A percentile compares a stretch with the other conserved stretches of the same genome.
phyloP scores from a whole-genome alignment of 2,329 filamentous ascomycete species.

The Fusarium citri region DNA sequence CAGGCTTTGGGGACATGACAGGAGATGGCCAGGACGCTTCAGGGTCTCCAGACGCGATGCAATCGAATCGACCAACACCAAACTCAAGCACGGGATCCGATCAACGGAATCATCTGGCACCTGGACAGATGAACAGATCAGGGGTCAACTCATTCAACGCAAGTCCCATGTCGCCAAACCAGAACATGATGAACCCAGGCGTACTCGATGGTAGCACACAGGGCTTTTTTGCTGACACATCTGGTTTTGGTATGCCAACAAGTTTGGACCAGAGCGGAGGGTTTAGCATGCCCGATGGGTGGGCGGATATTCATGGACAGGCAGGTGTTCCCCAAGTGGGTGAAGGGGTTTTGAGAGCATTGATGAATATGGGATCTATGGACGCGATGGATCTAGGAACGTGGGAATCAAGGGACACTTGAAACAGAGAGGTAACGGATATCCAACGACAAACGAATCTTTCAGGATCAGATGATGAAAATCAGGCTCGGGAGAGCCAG shows the following conservation, averaged over 20 bases:
- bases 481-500: neutral
- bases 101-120: constrained; percentile 43
- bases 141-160: constrained; percentile 62
- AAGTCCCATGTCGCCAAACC: constrained; percentile 62
- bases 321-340: constrained; percentile 66
- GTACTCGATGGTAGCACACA: constrained; percentile 53
- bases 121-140: constrained; percentile 53
- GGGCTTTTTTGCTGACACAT: constrained; percentile 55
- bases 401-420: constrained; percentile 57
- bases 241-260: constrained; percentile 51
- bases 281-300: constrained; percentile 59
- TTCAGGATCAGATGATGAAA: neutral
- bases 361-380: constrained; percentile 70
- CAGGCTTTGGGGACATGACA: constrained; percentile 57
- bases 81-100: constrained; percentile 63
- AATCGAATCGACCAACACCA: constrained; percentile 68
- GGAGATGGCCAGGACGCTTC: constrained; percentile 61
- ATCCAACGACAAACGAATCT: neutral
- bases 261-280: constrained; percentile 44
- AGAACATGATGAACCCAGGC: constrained; percentile 53
- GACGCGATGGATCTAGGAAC: constrained; percentile 68
- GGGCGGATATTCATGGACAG: constrained; percentile 57
- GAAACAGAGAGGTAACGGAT: constrained; percentile 25
- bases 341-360: constrained; percentile 66
- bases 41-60: constrained; percentile 61